These are phyloP conservation scores for Mycena crocata DNA, from an alignment of 768 basidiomycete species.

Conservation along the genomic window DNA sequence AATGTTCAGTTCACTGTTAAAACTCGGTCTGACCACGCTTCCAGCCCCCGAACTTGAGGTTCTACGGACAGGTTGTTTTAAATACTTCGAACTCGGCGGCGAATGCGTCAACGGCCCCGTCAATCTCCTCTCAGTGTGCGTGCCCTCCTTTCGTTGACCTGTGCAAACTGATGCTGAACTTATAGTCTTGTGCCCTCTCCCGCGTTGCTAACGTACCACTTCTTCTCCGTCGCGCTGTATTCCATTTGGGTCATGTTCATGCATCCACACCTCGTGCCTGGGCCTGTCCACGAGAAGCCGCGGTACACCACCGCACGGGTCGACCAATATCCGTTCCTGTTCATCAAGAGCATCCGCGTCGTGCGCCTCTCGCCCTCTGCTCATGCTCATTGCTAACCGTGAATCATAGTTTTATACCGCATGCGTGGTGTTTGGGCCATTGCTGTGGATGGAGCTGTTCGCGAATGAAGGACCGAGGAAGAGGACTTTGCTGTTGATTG, in stretches of 20 bases:
- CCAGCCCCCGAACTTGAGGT: constrained; percentile 71
- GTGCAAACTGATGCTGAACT: not conserved
- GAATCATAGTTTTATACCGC: constrained; percentile 87
- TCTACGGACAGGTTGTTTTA: constrained; percentile 90
- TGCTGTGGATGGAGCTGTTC: constrained; percentile 86
- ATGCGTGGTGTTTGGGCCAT: constrained; percentile 87
- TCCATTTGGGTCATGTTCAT: constrained; percentile 92
- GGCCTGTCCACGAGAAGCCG: constrained; percentile 48
- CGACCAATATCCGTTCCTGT: constrained; percentile 76
- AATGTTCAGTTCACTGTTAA: not conserved
- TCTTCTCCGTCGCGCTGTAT: constrained; percentile 96
- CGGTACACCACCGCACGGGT: constrained; percentile 56
- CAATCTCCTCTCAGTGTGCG: constrained; percentile 87
- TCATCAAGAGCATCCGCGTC: constrained; percentile 71
- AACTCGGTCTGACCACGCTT: constrained; percentile 3
- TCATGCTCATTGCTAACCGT: constrained; percentile 2
- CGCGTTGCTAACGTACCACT: constrained; percentile 84
- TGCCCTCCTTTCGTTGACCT: constrained; percentile 10
- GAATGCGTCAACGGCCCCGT: constrained; percentile 91
- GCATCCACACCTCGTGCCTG: constrained; percentile 47
- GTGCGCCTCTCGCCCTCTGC: constrained; percentile 59
- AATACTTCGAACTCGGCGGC: constrained; percentile 95
- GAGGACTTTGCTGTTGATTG: constrained; percentile 8
- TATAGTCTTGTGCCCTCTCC: constrained; percentile 85
- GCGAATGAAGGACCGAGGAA: constrained; percentile 21